Base-by-base conservation (phyloP, 2,329 filamentous ascomycete species). In the Dothiorella sarmentorum region DNA sequence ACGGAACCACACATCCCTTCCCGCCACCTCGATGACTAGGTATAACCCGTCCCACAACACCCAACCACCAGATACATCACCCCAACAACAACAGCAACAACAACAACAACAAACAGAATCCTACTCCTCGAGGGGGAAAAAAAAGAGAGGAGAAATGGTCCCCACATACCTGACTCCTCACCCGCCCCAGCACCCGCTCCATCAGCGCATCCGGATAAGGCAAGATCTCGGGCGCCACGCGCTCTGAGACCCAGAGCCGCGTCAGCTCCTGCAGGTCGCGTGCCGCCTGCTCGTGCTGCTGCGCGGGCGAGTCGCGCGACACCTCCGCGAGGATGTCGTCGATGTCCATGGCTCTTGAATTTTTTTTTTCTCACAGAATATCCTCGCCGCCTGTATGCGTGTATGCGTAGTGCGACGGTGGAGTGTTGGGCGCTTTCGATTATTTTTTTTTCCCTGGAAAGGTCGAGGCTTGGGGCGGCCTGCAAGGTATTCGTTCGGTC, bases 221-320 rank as follows among this genome's bases (percentile, higher is more conserved):
- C 37, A 97, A 79, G n/a, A 99, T 80, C 74, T 97, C 92, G 2
- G 93, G 91, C 43, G 91, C 87, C 59, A 88, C 90, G 65, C 94
- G 85, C 74, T 99, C 95, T 42, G 93, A 90, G 43, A 97, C 85
- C 93, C 93, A 99, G 67, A 87, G 88, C 67, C 93, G 88, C 65
- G 93, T 97, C 65, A 99, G 78, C 56, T 89, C 85, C 73, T 97
- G 91, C 65, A 97, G 82, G 75, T 97, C 93, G 68, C 85, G 82
- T 40, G 82, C 86, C 66, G 85, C 82, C 53, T 76, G 75, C 22
- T 45, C 55, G 29, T 37, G 31, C 33, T 47, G 29, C 2, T 85
- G 83, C 33, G 78, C 63, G 3, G 66, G 64, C 0, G 69, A 68
- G n/a, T 72, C 71, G 51, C 70, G 70, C 10, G 75, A 71, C 29